A percentile compares a stretch with the other conserved stretches of the same genome.
These are phyloP conservation scores for Leersia perrieri DNA, from an alignment of 176 grass and related monocot species.

Conservation along the genomic window DNA sequence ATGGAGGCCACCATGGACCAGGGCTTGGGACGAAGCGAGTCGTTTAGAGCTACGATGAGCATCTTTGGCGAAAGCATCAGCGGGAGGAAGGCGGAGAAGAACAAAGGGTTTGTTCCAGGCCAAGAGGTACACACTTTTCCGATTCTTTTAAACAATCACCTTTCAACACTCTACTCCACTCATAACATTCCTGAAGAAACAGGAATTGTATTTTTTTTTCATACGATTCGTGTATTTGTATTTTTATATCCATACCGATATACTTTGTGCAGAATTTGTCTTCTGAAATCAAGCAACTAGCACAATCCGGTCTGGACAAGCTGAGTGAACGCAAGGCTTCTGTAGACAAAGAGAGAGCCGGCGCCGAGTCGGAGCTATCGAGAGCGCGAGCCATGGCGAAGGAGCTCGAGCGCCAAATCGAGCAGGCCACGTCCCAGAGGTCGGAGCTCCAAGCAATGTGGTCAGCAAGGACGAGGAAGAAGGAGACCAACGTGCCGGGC, in stretches of 20 bases:
- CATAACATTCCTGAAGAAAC: not conserved
- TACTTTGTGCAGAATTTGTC: conserved; percentile 39
- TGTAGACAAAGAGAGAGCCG: conserved; percentile 51
- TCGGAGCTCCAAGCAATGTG: conserved; percentile 15
- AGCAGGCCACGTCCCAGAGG: conserved; percentile 41
- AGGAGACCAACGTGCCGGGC: not conserved
- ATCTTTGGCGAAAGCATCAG: conserved; percentile 77
- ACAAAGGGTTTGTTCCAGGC: conserved; percentile 10
- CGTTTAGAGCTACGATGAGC: conserved; percentile 67
- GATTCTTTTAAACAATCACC: conserved; percentile 4
- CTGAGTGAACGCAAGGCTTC: conserved; percentile 48
- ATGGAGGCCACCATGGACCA: conserved; percentile 57
- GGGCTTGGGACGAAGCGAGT: conserved; percentile 41
- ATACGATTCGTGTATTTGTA: not conserved
- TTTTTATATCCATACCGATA: not conserved
- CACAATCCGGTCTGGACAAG: conserved; percentile 36
- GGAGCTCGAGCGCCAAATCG: conserved; percentile 56
- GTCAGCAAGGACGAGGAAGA: not conserved
- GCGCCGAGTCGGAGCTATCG: conserved; percentile 53
- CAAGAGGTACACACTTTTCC: conserved; percentile 53
- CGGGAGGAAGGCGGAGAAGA: conserved; percentile 47
- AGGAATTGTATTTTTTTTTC: too few relatives aligned
- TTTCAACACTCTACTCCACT: not conserved
- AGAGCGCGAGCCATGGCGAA: conserved; percentile 38
- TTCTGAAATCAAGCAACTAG: conserved; percentile 41